Conservation (phyloP, 2,329 filamentous ascomycete species). For the Rhynchosporium graminicola region DNA sequence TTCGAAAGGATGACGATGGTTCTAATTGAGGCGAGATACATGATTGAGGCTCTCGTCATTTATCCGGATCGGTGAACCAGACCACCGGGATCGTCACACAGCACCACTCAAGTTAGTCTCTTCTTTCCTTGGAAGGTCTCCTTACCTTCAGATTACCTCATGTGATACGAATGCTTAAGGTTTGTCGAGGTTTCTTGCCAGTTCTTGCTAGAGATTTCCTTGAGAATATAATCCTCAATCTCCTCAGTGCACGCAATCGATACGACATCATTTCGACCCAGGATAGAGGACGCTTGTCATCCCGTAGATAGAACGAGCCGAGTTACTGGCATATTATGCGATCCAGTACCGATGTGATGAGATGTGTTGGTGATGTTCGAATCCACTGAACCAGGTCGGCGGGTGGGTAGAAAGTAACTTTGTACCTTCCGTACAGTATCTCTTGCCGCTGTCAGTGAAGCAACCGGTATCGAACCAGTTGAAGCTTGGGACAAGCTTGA, state of each 20-base stretch:
- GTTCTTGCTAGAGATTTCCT: not conserved
- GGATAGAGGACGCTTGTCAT: not conserved
- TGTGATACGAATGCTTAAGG: not conserved
- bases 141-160: not conserved
- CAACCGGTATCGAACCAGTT: not conserved
- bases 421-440: not conserved
- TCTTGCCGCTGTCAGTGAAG: not conserved
- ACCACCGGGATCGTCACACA: constrained; percentile 2
- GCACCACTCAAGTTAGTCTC: not conserved
- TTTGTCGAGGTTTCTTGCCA: not conserved
- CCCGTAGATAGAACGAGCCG: not conserved
- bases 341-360: not conserved
- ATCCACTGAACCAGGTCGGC: not conserved
- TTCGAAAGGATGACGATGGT: not conserved
- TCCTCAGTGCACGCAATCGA: not conserved
- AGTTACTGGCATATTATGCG: not conserved
- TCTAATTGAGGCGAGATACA: not conserved
- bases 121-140: not conserved
- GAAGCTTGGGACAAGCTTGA: not conserved
- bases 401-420: not conserved
- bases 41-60: not conserved
- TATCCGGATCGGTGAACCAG: not conserved
- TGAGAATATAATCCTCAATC: not conserved
- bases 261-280: not conserved
- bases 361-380: too few relatives aligned